Percentiles rank a stretch among this genome's conserved stretches.
Evolutionary conservation across 768 basidiomycete genomes (phyloP).

Genomic region (Leucosporidium creatinivorum): DNA sequence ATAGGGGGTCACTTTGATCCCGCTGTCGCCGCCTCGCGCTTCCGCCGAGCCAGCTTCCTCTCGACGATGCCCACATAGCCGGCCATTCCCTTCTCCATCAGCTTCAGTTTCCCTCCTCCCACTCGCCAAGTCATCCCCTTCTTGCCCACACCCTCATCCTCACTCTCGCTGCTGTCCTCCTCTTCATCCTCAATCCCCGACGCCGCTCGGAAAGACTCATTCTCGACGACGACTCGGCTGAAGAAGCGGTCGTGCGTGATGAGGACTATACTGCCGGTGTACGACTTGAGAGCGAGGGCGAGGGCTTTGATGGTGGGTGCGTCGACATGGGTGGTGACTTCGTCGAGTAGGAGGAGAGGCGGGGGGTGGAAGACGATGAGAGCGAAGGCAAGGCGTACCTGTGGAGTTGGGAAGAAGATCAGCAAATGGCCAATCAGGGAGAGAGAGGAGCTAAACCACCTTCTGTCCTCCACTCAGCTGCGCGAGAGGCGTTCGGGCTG

Average conservation of each 20-base stretch:
- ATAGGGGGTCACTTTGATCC: too few species aligned
- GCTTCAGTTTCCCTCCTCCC: constrained; percentile 36
- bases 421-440: too few species aligned
- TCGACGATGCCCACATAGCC: constrained; percentile 41
- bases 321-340: constrained; percentile 66
- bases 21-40: not conserved
- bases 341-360: constrained; percentile 46
- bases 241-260: constrained; percentile 57
- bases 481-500: constrained; percentile 47
- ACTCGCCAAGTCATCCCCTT: constrained; percentile 36
- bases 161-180: constrained; percentile 33
- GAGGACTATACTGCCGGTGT: constrained; percentile 54
- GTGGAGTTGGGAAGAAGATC: constrained; percentile 10
- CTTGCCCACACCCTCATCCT: constrained; percentile 21
- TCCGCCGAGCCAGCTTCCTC: constrained; percentile 31
- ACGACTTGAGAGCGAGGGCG: constrained; percentile 50
- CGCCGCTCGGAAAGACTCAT: constrained; percentile 31
- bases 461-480: constrained; percentile 55
- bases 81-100: constrained; percentile 39
- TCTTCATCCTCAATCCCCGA: constrained; percentile 35
- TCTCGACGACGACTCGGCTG: constrained; percentile 37
- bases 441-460: constrained; percentile 38
- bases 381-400: constrained; percentile 58
- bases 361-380: constrained; percentile 53
- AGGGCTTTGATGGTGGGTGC: constrained; percentile 55